phyloP scores from a whole-genome alignment of 108 stramenopile species.

The Cafeteria roenbergensis region DNA sequence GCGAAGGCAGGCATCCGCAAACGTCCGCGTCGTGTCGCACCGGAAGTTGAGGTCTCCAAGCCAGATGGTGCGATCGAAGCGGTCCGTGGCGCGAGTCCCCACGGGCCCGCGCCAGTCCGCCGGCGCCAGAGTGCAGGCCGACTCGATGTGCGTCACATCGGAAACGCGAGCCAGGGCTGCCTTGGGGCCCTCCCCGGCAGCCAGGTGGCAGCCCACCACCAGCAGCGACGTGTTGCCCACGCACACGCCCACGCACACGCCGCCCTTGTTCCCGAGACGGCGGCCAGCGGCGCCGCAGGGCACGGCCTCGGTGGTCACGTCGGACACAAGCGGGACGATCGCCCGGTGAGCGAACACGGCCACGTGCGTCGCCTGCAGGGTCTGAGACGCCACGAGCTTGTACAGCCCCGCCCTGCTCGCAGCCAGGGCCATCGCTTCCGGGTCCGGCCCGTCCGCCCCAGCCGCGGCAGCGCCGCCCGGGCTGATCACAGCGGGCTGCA shows the following conservation, averaged over 20 bases:
- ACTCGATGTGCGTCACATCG: slow-evolving; percentile 1
- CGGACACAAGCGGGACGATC: slow-evolving; percentile 7
- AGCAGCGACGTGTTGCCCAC: slow-evolving; percentile 18
- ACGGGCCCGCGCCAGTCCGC: neutral
- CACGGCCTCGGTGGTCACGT: slow-evolving; percentile 15
- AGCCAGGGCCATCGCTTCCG: too few species aligned
- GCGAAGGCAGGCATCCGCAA: slow-evolving; percentile 40
- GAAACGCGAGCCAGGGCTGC: slow-evolving; percentile 1
- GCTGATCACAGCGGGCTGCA: too few species aligned
- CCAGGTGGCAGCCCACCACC: slow-evolving; percentile 18
- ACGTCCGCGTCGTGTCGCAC: slow-evolving; percentile 36
- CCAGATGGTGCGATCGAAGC: slow-evolving; percentile 31
- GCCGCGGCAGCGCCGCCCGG: too few species aligned
- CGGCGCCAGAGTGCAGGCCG: neutral
- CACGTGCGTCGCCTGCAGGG: slow-evolving; percentile 19
- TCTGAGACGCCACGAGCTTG: slow-evolving; percentile 3
- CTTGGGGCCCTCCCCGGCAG: neutral
- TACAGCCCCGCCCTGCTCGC: too few species aligned
- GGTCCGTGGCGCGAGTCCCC: neutral
- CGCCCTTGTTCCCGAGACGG: slow-evolving; percentile 27
- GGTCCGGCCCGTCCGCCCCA: too few species aligned
- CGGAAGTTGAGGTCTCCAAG: slow-evolving; percentile 53
- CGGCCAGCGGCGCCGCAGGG: neutral
- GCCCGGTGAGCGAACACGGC: slow-evolving; percentile 13
- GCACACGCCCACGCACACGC: slow-evolving; percentile 11